A percentile compares a stretch with the other conserved stretches of the same genome.
Evolutionary conservation across 1,284 basidiomycete genomes (phyloP).

Genomic region (Boletus hoseneyae): DNA sequence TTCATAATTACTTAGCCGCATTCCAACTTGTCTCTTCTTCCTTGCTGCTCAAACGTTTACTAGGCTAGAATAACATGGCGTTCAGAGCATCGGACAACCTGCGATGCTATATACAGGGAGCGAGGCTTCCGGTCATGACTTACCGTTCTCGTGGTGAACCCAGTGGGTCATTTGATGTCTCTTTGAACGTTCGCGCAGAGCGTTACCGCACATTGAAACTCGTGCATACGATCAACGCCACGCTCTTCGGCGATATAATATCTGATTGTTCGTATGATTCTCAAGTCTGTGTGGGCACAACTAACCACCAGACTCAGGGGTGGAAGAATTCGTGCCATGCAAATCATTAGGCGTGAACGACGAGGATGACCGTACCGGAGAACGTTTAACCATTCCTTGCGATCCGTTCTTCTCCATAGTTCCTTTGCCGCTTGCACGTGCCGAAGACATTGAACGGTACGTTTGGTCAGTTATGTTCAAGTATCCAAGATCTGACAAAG

Average conservation of each 20-base stretch:
- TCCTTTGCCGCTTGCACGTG: constrained; percentile 25
- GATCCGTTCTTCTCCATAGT: constrained; percentile 36
- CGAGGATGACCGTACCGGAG: constrained; percentile 38
- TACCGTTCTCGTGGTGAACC: constrained; percentile 38
- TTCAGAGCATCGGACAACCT: constrained; percentile 43
- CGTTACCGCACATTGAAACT: constrained; percentile 45
- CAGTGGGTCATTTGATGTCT: constrained; percentile 41
- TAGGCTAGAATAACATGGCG: constrained; percentile 20
- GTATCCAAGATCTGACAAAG: constrained; percentile 11
- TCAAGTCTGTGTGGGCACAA: background rate
- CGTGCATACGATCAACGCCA: constrained; percentile 38
- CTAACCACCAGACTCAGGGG: constrained; percentile 32
- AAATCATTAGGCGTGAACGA: constrained; percentile 35
- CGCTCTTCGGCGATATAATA: constrained; percentile 32
- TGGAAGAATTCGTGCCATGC: constrained; percentile 37
- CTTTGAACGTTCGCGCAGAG: constrained; percentile 45
- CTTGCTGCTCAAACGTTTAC: background rate
- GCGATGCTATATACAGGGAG: constrained; percentile 43
- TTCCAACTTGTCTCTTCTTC: background rate
- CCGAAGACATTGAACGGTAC: constrained; percentile 41
- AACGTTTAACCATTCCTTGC: constrained; percentile 45
- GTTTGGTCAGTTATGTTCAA: constrained; percentile 1
- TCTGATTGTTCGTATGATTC: constrained; percentile 35
- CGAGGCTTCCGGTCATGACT: constrained; percentile 47
- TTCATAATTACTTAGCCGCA: background rate